A percentile compares a stretch with the other conserved stretches of the same genome.
phyloP scores from a whole-genome alignment of 2,329 filamentous ascomycete genomes.

The Plectosphaerella sp. region DNA sequence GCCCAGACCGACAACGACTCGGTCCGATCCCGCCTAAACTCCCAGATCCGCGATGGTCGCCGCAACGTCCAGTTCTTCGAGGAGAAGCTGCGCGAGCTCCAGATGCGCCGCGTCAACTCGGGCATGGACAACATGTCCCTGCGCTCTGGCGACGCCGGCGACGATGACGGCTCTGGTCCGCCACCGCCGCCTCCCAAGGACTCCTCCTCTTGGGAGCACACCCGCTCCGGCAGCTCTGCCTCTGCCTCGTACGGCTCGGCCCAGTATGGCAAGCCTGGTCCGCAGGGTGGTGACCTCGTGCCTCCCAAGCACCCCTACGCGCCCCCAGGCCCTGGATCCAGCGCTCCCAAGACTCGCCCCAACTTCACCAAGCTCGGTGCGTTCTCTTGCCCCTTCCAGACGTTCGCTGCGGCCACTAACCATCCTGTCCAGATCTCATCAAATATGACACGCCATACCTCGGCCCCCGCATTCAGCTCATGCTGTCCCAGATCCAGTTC shows the following conservation, averaged over 20 bases:
- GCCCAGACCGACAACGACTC: slow-evolving; percentile 91
- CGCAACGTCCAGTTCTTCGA: slow-evolving; percentile 95
- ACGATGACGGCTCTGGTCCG: slow-evolving; percentile 37
- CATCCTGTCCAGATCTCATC: slow-evolving; percentile 70
- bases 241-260: slow-evolving; percentile 59
- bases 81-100: slow-evolving; percentile 82
- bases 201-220: slow-evolving; percentile 25
- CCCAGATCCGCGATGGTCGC: slow-evolving; percentile 88
- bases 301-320: slow-evolving; percentile 77
- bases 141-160: slow-evolving; percentile 32
- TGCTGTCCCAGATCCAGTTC: slow-evolving; percentile 98
- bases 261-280: slow-evolving; percentile 52
- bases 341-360: slow-evolving; percentile 69
- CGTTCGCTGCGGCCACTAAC: slow-evolving; percentile 1
- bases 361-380: slow-evolving; percentile 96
- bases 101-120: slow-evolving; percentile 71
- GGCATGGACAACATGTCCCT: slow-evolving; percentile 65
- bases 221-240: slow-evolving; percentile 37
- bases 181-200: slow-evolving; percentile 75
- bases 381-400: slow-evolving; percentile 19
- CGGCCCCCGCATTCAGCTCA: slow-evolving; percentile 95
- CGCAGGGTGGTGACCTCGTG: slow-evolving; percentile 67
- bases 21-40: slow-evolving; percentile 85
- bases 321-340: slow-evolving; percentile 62
- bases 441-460: slow-evolving; percentile 97